Percentiles rank a stretch among this genome's conserved stretches.
Evolutionary conservation across 2,329 filamentous ascomycete genomes (phyloP).

Genomic region (Fusarium hostae): DNA sequence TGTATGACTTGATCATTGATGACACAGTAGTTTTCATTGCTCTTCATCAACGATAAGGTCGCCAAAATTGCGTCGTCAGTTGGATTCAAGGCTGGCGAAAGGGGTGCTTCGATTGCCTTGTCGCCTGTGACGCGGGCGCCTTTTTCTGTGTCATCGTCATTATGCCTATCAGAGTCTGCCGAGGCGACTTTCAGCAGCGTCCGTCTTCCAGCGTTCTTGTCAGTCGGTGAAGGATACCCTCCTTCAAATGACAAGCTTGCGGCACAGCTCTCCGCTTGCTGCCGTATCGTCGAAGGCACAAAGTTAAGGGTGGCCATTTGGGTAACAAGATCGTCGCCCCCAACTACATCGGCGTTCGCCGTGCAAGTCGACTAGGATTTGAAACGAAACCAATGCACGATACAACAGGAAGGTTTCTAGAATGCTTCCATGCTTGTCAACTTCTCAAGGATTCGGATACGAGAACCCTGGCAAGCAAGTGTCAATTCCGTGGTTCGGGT

Average conservation of each 20-base stretch:
- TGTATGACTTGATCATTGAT: conserved; percentile 17
- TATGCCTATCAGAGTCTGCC: not conserved
- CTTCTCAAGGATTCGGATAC: conserved; percentile 7
- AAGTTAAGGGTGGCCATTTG: not conserved
- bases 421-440: conserved; percentile 32
- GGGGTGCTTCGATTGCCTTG: conserved; percentile 9
- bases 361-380: not conserved
- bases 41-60: not conserved
- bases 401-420: conserved; percentile 42
- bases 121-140: conserved; percentile 8
- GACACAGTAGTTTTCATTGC: not conserved
- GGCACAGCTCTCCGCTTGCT: conserved; percentile 24
- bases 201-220: conserved; percentile 14
- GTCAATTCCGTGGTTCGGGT: conserved; percentile 1
- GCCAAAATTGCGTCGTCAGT: not conserved
- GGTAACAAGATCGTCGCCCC: conserved; percentile 8
- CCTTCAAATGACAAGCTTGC: conserved; percentile 15
- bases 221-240: conserved; percentile 5
- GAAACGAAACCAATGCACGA: conserved; percentile 30
- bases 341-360: conserved; percentile 14
- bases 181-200: conserved; percentile 6
- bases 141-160: conserved; percentile 8
- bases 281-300: conserved; percentile 5
- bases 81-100: conserved; percentile 27
- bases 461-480: conserved; percentile 17